Evolutionary conservation across 2,329 filamentous ascomycete species (phyloP).

Genomic region (Trematosphaeria pertusa): DNA sequence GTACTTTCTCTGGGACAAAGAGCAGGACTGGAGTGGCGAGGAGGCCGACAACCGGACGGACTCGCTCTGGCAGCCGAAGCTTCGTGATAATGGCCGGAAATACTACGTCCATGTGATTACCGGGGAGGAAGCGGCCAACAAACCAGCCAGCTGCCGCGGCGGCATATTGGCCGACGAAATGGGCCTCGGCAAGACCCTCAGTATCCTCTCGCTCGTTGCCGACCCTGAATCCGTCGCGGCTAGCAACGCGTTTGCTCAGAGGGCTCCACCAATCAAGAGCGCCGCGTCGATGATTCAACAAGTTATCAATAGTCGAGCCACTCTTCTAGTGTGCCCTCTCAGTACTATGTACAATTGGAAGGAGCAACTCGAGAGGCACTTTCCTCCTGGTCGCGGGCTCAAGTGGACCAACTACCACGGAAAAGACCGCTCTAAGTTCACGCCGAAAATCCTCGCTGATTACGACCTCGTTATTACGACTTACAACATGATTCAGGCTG

Average conservation of each 20-base stretch:
- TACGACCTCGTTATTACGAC: constrained; percentile 92
- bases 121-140: constrained; percentile 51
- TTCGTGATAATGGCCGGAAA: constrained; percentile 63
- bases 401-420: constrained; percentile 89
- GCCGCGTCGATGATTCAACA: constrained; percentile 23
- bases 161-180: constrained; percentile 60
- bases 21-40: constrained; percentile 69
- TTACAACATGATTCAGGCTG: constrained; percentile 85
- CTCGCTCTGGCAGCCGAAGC: constrained; percentile 77
- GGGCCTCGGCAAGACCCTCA: constrained; percentile 67
- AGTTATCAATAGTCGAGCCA: constrained; percentile 74
- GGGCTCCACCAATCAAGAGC: constrained; percentile 52
- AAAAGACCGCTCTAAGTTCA: constrained; percentile 69
- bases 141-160: constrained; percentile 48
- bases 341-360: constrained; percentile 96
- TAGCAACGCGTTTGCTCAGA: constrained; percentile 67
- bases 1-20: constrained; percentile 82
- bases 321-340: constrained; percentile 85
- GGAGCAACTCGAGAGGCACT: constrained; percentile 85
- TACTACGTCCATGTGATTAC: constrained; percentile 87
- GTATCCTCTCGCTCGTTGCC: constrained; percentile 79
- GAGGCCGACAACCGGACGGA: constrained; percentile 69
- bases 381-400: constrained; percentile 65
- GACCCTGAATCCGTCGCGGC: constrained; percentile 64
- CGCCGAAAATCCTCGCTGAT: constrained; percentile 67